These are phyloP conservation scores for Ophiognomonia clavigignenti-juglandacearum DNA, from an alignment of 2,329 filamentous ascomycete species.

Conservation along the genomic window DNA sequence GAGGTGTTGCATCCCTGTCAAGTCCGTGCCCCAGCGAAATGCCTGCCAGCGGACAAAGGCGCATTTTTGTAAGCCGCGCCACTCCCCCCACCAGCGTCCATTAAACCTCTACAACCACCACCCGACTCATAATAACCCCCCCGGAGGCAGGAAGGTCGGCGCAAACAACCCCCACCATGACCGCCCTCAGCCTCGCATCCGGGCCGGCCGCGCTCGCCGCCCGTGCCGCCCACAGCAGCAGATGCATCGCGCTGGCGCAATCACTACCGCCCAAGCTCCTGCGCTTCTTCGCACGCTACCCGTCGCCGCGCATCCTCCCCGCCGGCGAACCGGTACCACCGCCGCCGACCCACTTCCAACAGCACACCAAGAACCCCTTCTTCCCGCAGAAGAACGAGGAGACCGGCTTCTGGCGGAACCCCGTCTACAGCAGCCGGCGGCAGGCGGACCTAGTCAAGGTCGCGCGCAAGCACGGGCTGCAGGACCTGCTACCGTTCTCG, in stretches of 20 bases:
- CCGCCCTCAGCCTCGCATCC: conserved; percentile 16
- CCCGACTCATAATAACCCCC: too few relatives aligned
- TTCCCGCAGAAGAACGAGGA: conserved; percentile 69
- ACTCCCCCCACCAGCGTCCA: not conserved
- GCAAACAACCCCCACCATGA: conserved; percentile 15
- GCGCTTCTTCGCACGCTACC: conserved; percentile 86
- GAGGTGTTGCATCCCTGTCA: too few relatives aligned
- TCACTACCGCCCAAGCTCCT: conserved; percentile 72
- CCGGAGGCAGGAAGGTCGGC: conserved; percentile 15
- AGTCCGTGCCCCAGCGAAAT: too few relatives aligned
- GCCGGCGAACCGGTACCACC: conserved; percentile 31
- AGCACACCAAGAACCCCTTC: conserved; percentile 72
- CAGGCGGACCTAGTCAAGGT: conserved; percentile 91
- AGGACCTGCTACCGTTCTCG: conserved; percentile 73
- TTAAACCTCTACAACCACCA: conserved; percentile 3
- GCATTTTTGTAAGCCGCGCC: too few relatives aligned
- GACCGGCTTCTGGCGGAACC: conserved; percentile 80
- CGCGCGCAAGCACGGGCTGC: conserved; percentile 71
- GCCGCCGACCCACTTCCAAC: conserved; percentile 44
- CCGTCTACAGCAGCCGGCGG: conserved; percentile 74
- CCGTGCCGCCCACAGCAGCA: too few relatives aligned
- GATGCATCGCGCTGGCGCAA: conserved; percentile 58
- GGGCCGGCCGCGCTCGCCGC: too few relatives aligned
- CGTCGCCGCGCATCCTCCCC: conserved; percentile 59
- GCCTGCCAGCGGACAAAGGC: too few relatives aligned